These are phyloP conservation scores for Trichoderma harzianum DNA, from an alignment of 2,329 filamentous ascomycete genomes.

Conservation along the genomic window DNA sequence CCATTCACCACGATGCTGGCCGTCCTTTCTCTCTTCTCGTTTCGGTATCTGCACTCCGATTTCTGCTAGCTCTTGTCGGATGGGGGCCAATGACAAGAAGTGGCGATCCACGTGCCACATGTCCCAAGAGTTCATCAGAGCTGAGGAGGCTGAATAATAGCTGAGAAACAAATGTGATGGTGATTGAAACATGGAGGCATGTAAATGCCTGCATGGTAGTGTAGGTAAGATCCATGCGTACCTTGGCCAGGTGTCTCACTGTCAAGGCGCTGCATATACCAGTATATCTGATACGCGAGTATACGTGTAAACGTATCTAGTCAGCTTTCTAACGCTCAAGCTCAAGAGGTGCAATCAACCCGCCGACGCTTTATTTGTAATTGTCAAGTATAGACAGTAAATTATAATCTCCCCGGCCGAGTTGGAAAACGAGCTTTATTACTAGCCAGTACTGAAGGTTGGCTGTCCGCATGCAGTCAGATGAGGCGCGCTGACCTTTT, in stretches of 20 bases:
- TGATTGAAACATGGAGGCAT: background rate
- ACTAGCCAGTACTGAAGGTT: background rate
- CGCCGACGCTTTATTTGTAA: background rate
- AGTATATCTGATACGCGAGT: background rate
- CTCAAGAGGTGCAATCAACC: background rate
- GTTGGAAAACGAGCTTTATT: background rate
- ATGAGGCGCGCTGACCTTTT: background rate
- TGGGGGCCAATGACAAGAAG: background rate
- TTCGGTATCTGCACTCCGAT: background rate
- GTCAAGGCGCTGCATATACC: background rate
- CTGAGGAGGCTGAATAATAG: too few relatives aligned
- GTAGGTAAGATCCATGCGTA: background rate
- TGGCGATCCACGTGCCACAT: background rate
- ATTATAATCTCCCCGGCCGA: background rate
- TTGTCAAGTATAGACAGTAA: background rate
- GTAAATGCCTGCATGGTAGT: background rate
- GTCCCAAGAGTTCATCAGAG: too few relatives aligned
- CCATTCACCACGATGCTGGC: background rate
- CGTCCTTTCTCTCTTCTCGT: background rate
- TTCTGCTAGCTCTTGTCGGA: background rate
- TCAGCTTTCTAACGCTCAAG: background rate
- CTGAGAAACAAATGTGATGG: background rate
- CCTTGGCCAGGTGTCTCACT: background rate
- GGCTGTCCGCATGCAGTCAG: background rate
- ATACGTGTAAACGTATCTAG: background rate